phyloP scores from a whole-genome alignment of 169 alveolate genomes.

The Cardiosporidium cionae region DNA sequence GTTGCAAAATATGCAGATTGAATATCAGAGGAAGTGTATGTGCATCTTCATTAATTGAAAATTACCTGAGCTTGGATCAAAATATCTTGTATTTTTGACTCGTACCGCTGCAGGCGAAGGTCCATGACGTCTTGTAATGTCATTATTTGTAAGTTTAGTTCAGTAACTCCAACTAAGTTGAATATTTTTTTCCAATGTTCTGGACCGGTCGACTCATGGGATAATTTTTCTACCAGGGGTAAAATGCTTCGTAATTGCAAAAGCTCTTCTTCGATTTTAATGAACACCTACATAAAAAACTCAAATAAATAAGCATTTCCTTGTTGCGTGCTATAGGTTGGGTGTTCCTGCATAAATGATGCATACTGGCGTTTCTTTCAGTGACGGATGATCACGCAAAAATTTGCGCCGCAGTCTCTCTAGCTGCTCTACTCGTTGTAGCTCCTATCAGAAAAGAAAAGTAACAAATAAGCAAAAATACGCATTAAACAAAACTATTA shows the following conservation, averaged over 20 bases:
- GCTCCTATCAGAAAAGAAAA: neutral
- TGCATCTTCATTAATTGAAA: too few species aligned
- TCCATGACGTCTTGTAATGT: slow-evolving; percentile 67
- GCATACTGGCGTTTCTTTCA: neutral
- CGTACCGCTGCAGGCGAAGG: slow-evolving; percentile 67
- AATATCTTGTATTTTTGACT: slow-evolving; percentile 80
- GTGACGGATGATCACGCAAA: neutral
- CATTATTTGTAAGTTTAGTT: slow-evolving; percentile 65
- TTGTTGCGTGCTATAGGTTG: neutral
- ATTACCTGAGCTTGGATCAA: slow-evolving; percentile 75
- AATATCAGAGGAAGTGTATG: neutral
- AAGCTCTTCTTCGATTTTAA: slow-evolving; percentile 64
- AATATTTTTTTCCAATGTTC: slow-evolving; percentile 82
- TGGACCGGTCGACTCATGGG: slow-evolving; percentile 77
- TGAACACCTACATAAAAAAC: slow-evolving; percentile 40
- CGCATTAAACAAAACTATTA: too few species aligned
- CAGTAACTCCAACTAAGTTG: slow-evolving; percentile 36
- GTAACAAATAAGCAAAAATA: slow-evolving; percentile 3
- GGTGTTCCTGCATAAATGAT: neutral
- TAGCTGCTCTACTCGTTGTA: neutral
- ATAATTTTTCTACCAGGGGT: slow-evolving; percentile 72
- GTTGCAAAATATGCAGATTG: neutral
- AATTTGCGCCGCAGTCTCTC: neutral
- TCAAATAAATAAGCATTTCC: too few species aligned
- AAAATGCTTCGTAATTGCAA: slow-evolving; percentile 66